Conservation (phyloP, 2,329 filamentous ascomycete species). For the Colletotrichum sp. region DNA sequence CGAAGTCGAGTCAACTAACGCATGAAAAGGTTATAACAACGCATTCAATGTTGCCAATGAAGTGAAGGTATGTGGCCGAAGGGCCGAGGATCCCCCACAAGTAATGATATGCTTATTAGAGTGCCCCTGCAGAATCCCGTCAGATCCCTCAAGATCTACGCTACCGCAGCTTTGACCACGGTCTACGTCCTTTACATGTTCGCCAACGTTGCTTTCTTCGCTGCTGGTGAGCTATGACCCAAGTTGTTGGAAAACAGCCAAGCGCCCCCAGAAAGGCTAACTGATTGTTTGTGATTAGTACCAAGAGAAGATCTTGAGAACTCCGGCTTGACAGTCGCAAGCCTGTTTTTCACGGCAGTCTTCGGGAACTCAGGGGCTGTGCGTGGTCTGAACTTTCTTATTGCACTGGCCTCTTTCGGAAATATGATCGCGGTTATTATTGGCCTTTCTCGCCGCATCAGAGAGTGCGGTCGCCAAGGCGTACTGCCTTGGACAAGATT, state of each 20-base stretch:
- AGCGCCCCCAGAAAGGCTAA: neutral
- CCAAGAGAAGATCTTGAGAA: slow-evolving; percentile 54
- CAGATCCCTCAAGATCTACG: slow-evolving; percentile 55
- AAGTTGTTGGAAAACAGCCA: neutral
- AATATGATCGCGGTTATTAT: slow-evolving; percentile 62
- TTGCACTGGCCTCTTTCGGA: slow-evolving; percentile 61
- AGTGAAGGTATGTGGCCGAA: slow-evolving; percentile 39
- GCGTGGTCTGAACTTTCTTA: slow-evolving; percentile 60
- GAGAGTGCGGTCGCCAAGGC: slow-evolving; percentile 66
- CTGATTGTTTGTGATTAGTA: slow-evolving; percentile 32
- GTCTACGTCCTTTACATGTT: slow-evolving; percentile 62
- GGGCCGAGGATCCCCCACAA: neutral
- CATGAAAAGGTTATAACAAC: slow-evolving; percentile 52
- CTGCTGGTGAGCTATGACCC: slow-evolving; percentile 42
- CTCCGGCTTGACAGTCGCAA: slow-evolving; percentile 59
- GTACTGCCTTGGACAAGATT: slow-evolving; percentile 62
- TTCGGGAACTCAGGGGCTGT: slow-evolving; percentile 56
- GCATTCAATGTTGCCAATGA: slow-evolving; percentile 68
- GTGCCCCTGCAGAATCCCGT: slow-evolving; percentile 54
- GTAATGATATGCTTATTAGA: neutral
- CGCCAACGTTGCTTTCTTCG: slow-evolving; percentile 64
- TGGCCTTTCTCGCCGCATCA: slow-evolving; percentile 58
- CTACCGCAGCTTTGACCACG: slow-evolving; percentile 51
- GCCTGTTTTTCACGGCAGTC: slow-evolving; percentile 62
- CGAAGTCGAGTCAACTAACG: neutral